Percentiles rank a stretch among this genome's conserved stretches.
phyloP scores from a whole-genome alignment of 768 basidiomycete species.

The Ramaria rubella region DNA sequence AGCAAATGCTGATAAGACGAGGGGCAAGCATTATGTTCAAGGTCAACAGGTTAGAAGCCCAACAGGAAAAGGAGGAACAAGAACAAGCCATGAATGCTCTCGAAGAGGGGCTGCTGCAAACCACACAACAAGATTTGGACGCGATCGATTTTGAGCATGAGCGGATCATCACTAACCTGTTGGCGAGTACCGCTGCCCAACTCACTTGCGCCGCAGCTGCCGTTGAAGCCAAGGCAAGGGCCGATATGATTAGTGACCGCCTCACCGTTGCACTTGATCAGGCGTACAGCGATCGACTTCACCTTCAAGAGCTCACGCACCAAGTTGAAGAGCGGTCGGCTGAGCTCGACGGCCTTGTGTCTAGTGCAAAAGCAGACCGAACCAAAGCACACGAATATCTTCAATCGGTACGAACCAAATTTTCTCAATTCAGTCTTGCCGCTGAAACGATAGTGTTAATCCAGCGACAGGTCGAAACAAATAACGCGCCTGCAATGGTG shows the following conservation, averaged over 20 bases:
- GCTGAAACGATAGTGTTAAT: background rate
- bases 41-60: background rate
- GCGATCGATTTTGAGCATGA: background rate
- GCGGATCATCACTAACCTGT: background rate
- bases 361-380: background rate
- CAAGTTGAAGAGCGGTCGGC: background rate
- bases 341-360: background rate
- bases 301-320: background rate
- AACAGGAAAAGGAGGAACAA: conserved; percentile 20
- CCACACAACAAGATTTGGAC: background rate
- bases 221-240: background rate
- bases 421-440: background rate
- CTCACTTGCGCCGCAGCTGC: background rate
- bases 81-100: background rate
- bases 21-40: background rate
- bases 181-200: background rate
- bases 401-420: background rate
- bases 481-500: too few species aligned
- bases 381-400: background rate
- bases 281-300: background rate
- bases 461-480: background rate
- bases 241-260: background rate
- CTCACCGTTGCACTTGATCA: background rate
- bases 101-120: background rate
- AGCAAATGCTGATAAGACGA: background rate